Evolutionary conservation across 2,329 filamentous ascomycete genomes (phyloP).

Genomic region (Tolypocladium inflatum): DNA sequence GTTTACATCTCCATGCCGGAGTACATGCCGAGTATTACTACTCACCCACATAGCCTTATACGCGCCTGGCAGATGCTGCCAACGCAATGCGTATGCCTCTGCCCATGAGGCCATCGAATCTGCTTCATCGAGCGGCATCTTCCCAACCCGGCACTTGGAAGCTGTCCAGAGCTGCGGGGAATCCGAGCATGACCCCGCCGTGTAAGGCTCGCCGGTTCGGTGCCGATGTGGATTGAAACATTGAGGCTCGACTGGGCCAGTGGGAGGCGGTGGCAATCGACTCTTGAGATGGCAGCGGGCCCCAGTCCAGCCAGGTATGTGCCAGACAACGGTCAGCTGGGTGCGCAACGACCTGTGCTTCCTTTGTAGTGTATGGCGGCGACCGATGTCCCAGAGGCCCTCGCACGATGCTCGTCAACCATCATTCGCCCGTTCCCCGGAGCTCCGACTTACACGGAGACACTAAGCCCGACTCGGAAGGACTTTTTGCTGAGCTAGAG

Average conservation of each 20-base stretch:
- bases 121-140: background rate
- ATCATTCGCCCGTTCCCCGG: background rate
- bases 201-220: background rate
- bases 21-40: background rate
- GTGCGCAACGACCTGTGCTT: background rate
- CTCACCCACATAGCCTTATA: background rate
- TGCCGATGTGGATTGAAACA: background rate
- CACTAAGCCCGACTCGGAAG: conserved; percentile 1
- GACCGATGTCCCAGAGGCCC: background rate
- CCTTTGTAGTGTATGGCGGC: background rate
- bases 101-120: background rate
- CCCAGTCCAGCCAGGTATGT: background rate
- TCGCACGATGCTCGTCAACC: no score
- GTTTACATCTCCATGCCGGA: background rate
- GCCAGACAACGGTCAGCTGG: background rate
- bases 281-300: background rate
- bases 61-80: background rate
- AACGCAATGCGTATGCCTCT: background rate
- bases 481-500: conserved; percentile 6
- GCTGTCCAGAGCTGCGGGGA: background rate
- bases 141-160: background rate
- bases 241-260: no score
- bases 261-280: no score
- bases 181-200: no score
- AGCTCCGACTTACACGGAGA: background rate